phyloP scores from a whole-genome alignment of 2,329 filamentous ascomycete genomes.

The Cladosporium colombiae region DNA sequence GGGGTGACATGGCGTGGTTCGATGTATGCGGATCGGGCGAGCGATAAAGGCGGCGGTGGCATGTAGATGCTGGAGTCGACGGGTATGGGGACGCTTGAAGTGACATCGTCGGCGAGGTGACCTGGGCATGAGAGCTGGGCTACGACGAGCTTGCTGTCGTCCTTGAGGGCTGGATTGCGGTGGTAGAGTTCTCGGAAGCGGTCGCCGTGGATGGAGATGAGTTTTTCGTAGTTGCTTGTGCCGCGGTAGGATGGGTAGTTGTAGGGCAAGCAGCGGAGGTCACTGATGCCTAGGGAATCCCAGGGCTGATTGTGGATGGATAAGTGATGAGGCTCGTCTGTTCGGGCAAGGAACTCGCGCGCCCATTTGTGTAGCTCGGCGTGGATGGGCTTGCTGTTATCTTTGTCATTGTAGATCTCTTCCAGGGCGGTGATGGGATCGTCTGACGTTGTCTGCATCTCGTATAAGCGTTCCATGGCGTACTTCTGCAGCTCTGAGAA shows the following conservation, averaged over 20 bases:
- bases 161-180: slow-evolving; percentile 23
- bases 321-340: slow-evolving; percentile 13
- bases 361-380: slow-evolving; percentile 33
- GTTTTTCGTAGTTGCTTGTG: slow-evolving; percentile 26
- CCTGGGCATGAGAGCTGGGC: slow-evolving; percentile 17
- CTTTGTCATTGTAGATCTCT: slow-evolving; percentile 37
- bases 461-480: slow-evolving; percentile 39
- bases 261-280: background rate
- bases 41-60: background rate
- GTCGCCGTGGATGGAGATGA: slow-evolving; percentile 15
- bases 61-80: background rate
- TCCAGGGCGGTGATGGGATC: slow-evolving; percentile 40
- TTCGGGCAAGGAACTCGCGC: slow-evolving; percentile 26
- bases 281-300: background rate
- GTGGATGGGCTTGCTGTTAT: slow-evolving; percentile 24
- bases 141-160: slow-evolving; percentile 25
- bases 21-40: background rate
- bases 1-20: background rate
- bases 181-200: slow-evolving; percentile 24
- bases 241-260: slow-evolving; percentile 3
- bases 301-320: background rate
- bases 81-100: background rate
- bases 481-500: slow-evolving; percentile 41
- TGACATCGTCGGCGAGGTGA: background rate
- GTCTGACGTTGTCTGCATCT: slow-evolving; percentile 35